Percentiles rank a stretch among this genome's conserved stretches.
Evolutionary conservation across 1,284 basidiomycete species (phyloP).

Genomic region (Trichosporon sp.): DNA sequence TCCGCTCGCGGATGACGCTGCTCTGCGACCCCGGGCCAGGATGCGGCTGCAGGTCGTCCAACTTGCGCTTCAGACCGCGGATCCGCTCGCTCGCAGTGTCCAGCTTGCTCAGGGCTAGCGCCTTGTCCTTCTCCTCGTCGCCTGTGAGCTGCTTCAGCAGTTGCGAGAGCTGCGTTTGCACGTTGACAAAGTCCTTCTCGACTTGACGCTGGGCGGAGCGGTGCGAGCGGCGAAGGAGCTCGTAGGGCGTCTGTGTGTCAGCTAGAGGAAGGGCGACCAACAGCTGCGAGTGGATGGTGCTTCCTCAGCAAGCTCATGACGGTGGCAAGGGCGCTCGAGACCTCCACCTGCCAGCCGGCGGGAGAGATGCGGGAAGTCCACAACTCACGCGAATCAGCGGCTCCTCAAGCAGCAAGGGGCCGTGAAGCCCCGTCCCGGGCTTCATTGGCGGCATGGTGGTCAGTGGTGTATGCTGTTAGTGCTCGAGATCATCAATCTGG

Average conservation of each 20-base stretch:
- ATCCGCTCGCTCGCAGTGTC: slow-evolving; percentile 36
- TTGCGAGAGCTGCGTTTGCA: slow-evolving; percentile 19
- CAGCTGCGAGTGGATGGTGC: background rate
- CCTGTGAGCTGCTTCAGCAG: slow-evolving; percentile 23
- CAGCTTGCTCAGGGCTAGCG: slow-evolving; percentile 25
- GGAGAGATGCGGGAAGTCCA: no score
- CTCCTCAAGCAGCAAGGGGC: slow-evolving; percentile 39
- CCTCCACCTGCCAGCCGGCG: background rate
- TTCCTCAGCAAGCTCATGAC: background rate
- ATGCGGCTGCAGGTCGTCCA: slow-evolving; percentile 22
- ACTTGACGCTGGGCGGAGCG: slow-evolving; percentile 47
- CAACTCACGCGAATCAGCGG: slow-evolving; percentile 39
- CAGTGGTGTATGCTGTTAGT: background rate
- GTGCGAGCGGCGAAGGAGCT: slow-evolving; percentile 46
- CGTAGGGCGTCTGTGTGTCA: slow-evolving; percentile 44
- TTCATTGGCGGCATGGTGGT: slow-evolving; percentile 12
- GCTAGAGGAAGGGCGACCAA: background rate
- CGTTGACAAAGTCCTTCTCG: slow-evolving; percentile 44
- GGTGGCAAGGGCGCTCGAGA: no score
- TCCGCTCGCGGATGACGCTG: slow-evolving; percentile 13
- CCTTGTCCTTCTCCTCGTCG: slow-evolving; percentile 18
- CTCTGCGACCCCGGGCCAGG: slow-evolving; percentile 2
- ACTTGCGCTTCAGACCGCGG: slow-evolving; percentile 48
- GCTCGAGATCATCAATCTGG: background rate
- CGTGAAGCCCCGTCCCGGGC: slow-evolving; percentile 20